Evolutionary conservation across 768 basidiomycete species (phyloP).

Genomic region (Kwoniella newhampshirensis): DNA sequence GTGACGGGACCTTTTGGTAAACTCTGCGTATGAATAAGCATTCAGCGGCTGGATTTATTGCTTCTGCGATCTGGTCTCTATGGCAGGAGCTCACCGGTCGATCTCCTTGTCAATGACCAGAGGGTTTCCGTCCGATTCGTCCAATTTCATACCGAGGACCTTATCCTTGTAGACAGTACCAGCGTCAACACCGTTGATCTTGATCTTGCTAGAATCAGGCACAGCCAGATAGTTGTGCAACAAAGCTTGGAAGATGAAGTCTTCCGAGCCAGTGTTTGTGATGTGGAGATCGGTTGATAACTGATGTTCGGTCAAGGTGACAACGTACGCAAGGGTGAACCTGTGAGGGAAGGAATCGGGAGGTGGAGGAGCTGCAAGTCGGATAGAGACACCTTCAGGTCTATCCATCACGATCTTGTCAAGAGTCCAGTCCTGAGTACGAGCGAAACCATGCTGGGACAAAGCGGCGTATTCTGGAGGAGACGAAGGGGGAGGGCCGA

Average conservation of each 20-base stretch:
- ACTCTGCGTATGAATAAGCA: conserved; percentile 29
- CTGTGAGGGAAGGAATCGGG: conserved; percentile 65
- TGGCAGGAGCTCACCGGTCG: conserved; percentile 46
- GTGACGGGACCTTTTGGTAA: conserved; percentile 39
- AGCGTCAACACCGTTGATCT: conserved; percentile 66
- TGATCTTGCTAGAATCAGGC: conserved; percentile 60
- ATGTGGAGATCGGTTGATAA: conserved; percentile 78
- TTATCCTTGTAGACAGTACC: conserved; percentile 76
- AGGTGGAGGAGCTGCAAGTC: conserved; percentile 66
- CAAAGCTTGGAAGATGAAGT: conserved; percentile 84
- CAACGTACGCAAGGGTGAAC: conserved; percentile 76
- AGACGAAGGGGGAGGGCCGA: conserved; percentile 71
- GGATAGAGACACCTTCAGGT: conserved; percentile 69
- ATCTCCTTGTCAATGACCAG: conserved; percentile 38
- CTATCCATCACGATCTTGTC: conserved; percentile 67
- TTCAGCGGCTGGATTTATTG: not conserved
- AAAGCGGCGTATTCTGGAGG: conserved; percentile 64
- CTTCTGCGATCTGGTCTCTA: too few relatives aligned
- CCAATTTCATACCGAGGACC: conserved; percentile 54
- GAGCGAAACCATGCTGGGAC: conserved; percentile 86
- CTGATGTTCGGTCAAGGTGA: conserved; percentile 71
- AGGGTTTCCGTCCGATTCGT: conserved; percentile 58
- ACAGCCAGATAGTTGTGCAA: conserved; percentile 83
- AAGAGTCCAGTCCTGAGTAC: conserved; percentile 72
- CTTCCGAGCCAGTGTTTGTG: conserved; percentile 61